These are phyloP conservation scores for Fusarium sp. DNA, from an alignment of 2,329 filamentous ascomycete species.

Conservation along the genomic window DNA sequence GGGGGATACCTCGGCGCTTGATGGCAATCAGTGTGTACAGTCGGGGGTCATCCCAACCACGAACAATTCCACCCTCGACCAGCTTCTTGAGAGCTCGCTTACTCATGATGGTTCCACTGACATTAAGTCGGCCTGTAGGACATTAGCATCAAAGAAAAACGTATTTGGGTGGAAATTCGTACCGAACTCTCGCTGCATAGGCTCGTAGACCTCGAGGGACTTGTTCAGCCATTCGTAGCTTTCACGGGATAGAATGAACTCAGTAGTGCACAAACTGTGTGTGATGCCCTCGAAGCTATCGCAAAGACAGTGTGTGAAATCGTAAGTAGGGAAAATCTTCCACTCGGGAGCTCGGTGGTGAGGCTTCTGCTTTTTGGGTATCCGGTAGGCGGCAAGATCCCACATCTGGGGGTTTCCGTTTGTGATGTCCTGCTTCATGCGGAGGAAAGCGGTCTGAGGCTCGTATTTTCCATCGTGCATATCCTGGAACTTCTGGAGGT, in stretches of 20 bases:
- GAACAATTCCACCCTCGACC: constrained; percentile 81
- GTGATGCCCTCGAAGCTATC: constrained; percentile 95
- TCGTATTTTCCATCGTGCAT: constrained; percentile 95
- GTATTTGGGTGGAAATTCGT: neutral
- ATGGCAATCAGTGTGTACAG: constrained; percentile 90
- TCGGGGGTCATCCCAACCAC: constrained; percentile 91
- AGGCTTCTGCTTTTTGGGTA: constrained; percentile 76
- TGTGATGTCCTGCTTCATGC: constrained; percentile 92
- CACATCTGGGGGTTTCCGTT: constrained; percentile 95
- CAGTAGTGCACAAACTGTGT: constrained; percentile 92
- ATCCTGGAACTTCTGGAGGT: constrained; percentile 83
- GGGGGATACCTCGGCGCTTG: constrained; percentile 86
- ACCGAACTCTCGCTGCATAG: constrained; percentile 91
- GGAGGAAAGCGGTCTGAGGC: constrained; percentile 83
- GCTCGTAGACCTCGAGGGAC: constrained; percentile 84
- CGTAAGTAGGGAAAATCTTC: constrained; percentile 96
- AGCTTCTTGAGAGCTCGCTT: constrained; percentile 88
- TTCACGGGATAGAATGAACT: constrained; percentile 86
- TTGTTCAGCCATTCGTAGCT: constrained; percentile 94
- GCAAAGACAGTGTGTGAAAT: constrained; percentile 90
- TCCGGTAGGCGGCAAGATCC: constrained; percentile 92
- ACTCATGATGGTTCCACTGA: constrained; percentile 86
- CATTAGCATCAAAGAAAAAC: neutral
- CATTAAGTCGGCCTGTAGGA: constrained; percentile 63
- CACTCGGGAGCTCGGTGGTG: constrained; percentile 89